phyloP scores from a whole-genome alignment of 169 alveolate species.

The Plasmodium billcollinsi region DNA sequence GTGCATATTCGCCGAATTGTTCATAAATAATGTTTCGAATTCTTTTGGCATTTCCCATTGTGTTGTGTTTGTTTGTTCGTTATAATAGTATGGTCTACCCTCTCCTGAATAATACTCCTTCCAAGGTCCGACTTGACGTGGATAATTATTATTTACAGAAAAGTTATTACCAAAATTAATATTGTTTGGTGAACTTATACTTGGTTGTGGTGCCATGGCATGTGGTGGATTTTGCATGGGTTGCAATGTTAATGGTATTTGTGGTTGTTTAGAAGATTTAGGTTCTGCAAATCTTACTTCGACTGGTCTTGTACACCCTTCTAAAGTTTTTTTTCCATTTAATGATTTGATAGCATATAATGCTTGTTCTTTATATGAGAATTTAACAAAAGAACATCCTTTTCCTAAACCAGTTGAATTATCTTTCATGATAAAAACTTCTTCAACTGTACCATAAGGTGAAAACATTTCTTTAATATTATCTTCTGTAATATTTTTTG shows the following conservation, averaged over 20 bases:
- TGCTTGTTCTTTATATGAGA: constrained; percentile 92
- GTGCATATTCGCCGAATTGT: constrained; percentile 57
- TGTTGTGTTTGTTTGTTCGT: constrained; percentile 89
- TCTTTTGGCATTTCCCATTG: constrained; percentile 95
- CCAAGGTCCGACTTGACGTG: constrained; percentile 91
- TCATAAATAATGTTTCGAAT: constrained; percentile 78
- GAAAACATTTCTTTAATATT: constrained; percentile 86
- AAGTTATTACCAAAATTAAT: constrained; percentile 43
- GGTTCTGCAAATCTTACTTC: constrained; percentile 93
- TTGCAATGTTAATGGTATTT: constrained; percentile 50
- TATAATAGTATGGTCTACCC: constrained; percentile 90
- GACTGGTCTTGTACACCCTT: constrained; percentile 89
- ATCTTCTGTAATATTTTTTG: constrained; percentile 89
- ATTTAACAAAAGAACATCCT: constrained; percentile 93
- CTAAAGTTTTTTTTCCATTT: constrained; percentile 87
- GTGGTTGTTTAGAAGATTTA: constrained; percentile 78
- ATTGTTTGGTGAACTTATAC: constrained; percentile 51
- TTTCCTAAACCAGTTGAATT: constrained; percentile 87
- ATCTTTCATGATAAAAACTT: constrained; percentile 91
- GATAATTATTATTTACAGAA: constrained; percentile 82
- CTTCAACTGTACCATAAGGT: constrained; percentile 90
- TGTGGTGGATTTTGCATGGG: constrained; percentile 67
- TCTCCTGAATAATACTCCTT: constrained; percentile 90
- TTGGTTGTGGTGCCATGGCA: constrained; percentile 62
- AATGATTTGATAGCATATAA: constrained; percentile 88